Percentiles rank a stretch among this genome's conserved stretches.
These are phyloP conservation scores for Panicum miliaceum DNA, from an alignment of 176 grass and related monocot species.

Conservation along the genomic window DNA sequence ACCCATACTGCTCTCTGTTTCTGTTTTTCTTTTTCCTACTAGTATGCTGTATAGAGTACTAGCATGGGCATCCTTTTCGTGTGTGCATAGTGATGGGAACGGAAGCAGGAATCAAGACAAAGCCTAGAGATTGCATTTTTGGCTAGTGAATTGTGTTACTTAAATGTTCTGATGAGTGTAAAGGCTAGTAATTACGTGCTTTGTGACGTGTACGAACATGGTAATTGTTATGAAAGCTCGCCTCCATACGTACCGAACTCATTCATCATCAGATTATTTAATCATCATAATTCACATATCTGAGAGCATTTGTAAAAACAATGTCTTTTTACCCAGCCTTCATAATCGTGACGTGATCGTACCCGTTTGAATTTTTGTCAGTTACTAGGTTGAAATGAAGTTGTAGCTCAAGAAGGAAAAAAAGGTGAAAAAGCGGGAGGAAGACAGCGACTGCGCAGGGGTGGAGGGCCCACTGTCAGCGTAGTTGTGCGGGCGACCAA, in stretches of 20 bases:
- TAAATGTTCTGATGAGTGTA: background rate
- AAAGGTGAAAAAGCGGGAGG: too few species aligned
- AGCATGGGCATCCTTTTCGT: background rate
- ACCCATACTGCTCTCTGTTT: background rate
- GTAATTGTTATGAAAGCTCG: background rate
- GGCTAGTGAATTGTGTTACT: background rate
- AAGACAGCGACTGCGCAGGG: too few species aligned
- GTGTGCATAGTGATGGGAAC: slow-evolving; percentile 29
- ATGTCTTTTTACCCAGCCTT: too few species aligned
- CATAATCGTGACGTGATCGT: too few species aligned
- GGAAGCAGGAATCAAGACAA: slow-evolving; percentile 32
- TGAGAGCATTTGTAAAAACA: too few species aligned
- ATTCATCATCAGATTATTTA: background rate
- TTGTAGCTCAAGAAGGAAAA: too few species aligned
- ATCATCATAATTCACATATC: too few species aligned
- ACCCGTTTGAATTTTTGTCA: too few species aligned
- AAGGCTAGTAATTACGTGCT: background rate
- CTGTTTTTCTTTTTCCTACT: background rate
- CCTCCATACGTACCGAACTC: background rate
- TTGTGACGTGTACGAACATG: background rate
- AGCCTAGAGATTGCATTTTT: slow-evolving; percentile 38
- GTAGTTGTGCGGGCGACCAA: too few species aligned
- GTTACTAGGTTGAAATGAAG: too few species aligned
- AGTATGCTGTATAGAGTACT: slow-evolving; percentile 20
- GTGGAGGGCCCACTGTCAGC: too few species aligned